Conservation (phyloP, 306 rosid species). For the Gynostemma pentaphyllum region DNA sequence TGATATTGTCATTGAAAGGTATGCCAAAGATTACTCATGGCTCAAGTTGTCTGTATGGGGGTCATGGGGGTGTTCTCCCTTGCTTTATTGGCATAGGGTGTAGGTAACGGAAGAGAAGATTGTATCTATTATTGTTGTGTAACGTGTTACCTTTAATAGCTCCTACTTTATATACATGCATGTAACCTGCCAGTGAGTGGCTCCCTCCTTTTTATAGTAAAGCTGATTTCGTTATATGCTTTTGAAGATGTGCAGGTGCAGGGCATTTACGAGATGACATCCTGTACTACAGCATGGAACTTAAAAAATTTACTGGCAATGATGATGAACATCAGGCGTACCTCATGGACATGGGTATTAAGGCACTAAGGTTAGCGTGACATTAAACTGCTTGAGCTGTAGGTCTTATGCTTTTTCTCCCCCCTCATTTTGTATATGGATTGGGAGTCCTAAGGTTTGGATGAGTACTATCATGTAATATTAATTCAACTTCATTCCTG, state of each 20-base stretch:
- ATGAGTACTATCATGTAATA: not conserved
- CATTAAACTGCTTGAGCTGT: not conserved
- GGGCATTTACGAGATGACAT: constrained; percentile 84
- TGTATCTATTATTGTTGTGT: not conserved
- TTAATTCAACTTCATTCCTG: constrained; percentile 1
- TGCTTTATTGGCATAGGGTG: not conserved
- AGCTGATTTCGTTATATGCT: constrained; percentile 21
- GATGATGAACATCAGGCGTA: constrained; percentile 64
- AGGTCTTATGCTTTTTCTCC: not conserved
- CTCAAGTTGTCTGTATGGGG: not conserved
- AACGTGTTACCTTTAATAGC: not conserved
- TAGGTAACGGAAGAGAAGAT: not conserved
- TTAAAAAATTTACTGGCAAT: constrained; percentile 35
- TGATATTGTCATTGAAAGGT: constrained; percentile 79
- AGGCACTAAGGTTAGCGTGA: constrained; percentile 55
- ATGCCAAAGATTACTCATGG: constrained; percentile 6
- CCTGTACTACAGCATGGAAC: constrained; percentile 53
- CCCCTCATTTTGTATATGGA: not conserved
- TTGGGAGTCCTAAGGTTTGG: not conserved
- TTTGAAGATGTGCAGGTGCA: constrained; percentile 72
- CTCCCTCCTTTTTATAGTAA: not conserved
- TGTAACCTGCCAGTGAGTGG: not conserved
- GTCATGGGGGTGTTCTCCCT: not conserved
- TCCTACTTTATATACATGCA: not conserved
- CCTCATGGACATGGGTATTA: constrained; percentile 68